Evolutionary conservation across 345 rosid genomes (phyloP), one percentile per base, ranked within the genome.

Genomic region (Ricinus communis): DNA sequence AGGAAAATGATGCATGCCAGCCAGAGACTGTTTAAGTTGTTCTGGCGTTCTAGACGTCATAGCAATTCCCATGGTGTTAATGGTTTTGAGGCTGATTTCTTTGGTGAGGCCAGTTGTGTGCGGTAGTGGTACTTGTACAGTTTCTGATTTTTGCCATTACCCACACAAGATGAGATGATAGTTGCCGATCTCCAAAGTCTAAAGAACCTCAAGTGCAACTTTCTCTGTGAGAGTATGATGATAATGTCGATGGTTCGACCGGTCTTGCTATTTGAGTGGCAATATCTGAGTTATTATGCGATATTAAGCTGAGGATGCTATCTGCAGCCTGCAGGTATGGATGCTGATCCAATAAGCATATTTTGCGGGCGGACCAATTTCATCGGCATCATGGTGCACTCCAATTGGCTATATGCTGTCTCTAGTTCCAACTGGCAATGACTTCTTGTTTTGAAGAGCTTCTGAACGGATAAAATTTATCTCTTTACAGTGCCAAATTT

Each of bases 401-500:
- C n/a, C n/a, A n/a, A 49, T 33, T 45, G 30, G 58, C 9, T 16
- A 22, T 16, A 22, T 45, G 60, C 22, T 40, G 52, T 27, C 52
- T 21, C 47, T 40, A 12, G 63, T 21, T 43, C 21, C 43, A 63
- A 43, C 25, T 27, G 63, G 31, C 62, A 63, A 56, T 1, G n/a
- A n/a, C n/a, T n/a, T n/a, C n/a, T n/a, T n/a, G 38, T 36, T n/a
- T 41, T 52, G 41, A n/a, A 22, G 40, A n/a, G n/a, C n/a, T n/a
- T n/a, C 24, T 28, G 61, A 31, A 50, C 51, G 43, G 13, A 21
- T 22, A 16, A 41, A 40, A 16, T 62, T 31, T 36, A n/a, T 33
- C 83, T 89, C 71, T 89, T 45, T 88, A 88, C 88, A 85, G 73
- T 60, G 75, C 65, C 62, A 52, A 38, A 47, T 51, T 64, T 5